These are phyloP conservation scores for Corymbia maculata DNA, from an alignment of 345 rosid species.

Conservation along the genomic window DNA sequence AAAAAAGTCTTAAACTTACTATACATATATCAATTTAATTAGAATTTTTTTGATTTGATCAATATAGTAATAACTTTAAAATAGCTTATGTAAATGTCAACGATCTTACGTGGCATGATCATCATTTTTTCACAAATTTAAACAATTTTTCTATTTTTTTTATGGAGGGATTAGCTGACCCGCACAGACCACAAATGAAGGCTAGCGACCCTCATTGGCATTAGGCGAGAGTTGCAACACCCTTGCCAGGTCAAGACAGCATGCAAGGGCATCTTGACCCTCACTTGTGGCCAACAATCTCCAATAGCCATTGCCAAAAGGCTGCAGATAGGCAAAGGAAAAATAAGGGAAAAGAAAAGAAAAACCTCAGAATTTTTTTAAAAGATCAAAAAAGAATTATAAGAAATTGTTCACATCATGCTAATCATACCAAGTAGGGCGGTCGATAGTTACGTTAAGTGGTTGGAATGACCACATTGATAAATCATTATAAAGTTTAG, in stretches of 20 bases:
- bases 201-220: not conserved
- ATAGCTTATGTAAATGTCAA: fast-evolving
- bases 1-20: too few species aligned
- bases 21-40: too few species aligned
- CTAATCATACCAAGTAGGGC: fast-evolving
- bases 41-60: too few species aligned
- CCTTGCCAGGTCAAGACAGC: not conserved
- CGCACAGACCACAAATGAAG: not conserved
- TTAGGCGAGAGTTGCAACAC: not conserved
- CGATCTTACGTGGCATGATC: not conserved
- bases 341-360: not conserved
- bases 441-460: not conserved
- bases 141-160: not conserved
- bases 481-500: not conserved
- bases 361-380: not conserved
- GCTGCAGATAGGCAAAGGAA: fast-evolving
- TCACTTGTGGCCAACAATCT: not conserved
- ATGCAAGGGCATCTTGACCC: fast-evolving
- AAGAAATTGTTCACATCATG: not conserved
- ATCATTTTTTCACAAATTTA: not conserved
- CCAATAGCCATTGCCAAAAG: not conserved
- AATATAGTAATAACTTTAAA: not conserved
- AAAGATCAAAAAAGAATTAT: not conserved
- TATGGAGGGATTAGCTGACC: not conserved
- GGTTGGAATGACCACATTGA: not conserved